Base-by-base conservation (phyloP, 345 rosid species). In the Alliaria petiolata region DNA sequence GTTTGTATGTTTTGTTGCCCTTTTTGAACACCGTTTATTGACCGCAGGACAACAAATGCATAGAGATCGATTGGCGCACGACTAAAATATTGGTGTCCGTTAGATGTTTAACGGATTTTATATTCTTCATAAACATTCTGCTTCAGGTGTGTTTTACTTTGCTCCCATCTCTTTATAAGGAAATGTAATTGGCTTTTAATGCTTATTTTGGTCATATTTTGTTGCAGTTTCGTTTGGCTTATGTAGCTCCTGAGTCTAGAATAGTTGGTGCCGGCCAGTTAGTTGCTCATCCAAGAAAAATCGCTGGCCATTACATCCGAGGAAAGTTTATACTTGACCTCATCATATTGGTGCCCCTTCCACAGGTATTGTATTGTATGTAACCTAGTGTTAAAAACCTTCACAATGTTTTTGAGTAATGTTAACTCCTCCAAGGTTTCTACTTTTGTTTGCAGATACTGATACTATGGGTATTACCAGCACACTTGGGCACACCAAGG, bases 181-280 rank as follows among this genome's bases (percentile, higher is more conserved):
- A 25, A 46, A 6, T 9, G 19, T 51, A 85, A 65, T 65, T 93
- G 97, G n/a, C n/a, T n/a, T n/a, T n/a, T n/a, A n/a, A n/a, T n/a
- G n/a, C n/a, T n/a, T n/a, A n/a, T 61, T n/a, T 14, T 70, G 93
- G 3, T 42, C 49, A 55, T n/a, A 3, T 58, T 22, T 22, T 38
- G 14, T 43, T 75, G 75, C 90, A 93, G 98, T 93, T 91, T 75
- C 87, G 89, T 51, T 61, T 93, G 82, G 96, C 97, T 26, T 93
- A 86, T 77, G 69, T 93, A 62, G 91, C 95, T 76, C 95, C 90
- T 0, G 96, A 91, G 77, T 86, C 97, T 44, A 81, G 72, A 36
- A 88, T 89, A 43, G 83, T 87, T 79, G 97, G 97, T 74, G 93
- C 89, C 45, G 97, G 97, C 55, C 92, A 86, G 77, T 84, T 93